These are phyloP conservation scores for Alternaria sp. DNA, from an alignment of 2,329 filamentous ascomycete genomes.

Conservation along the genomic window DNA sequence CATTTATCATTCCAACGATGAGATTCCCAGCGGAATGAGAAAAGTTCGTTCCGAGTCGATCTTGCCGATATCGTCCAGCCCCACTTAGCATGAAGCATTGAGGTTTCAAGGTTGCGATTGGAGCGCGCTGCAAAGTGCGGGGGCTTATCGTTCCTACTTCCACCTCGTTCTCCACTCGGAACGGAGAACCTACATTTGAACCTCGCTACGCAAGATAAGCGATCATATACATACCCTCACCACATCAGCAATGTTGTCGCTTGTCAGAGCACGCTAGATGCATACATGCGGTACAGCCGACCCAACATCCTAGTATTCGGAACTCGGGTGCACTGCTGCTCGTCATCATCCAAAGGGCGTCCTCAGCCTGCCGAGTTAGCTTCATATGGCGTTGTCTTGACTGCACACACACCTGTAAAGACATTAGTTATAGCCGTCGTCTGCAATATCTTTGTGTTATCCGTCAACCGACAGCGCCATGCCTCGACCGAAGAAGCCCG, in stretches of 20 bases:
- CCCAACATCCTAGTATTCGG: conserved; percentile 11
- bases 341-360: background rate
- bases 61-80: conserved; percentile 8
- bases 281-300: conserved; percentile 4
- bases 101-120: conserved; percentile 15
- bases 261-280: conserved; percentile 17
- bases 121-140: conserved; percentile 18
- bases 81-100: conserved; percentile 7
- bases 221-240: background rate
- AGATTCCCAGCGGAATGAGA: background rate
- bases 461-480: conserved; percentile 50
- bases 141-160: conserved; percentile 19
- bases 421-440: conserved; percentile 4
- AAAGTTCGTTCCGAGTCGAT: background rate
- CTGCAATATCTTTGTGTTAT: background rate
- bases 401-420: background rate
- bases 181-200: background rate
- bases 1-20: background rate
- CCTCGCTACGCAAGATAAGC: conserved; percentile 6
- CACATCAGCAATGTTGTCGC: conserved; percentile 14
- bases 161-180: conserved; percentile 1
- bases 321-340: conserved; percentile 13
- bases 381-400: conserved; percentile 2
- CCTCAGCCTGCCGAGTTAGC: conserved; percentile 14
- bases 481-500: conserved; percentile 72